A percentile compares a stretch with the other conserved stretches of the same genome.
Conservation (phyloP, 257 asterid genomes). For the Nicotiana tabacum region DNA sequence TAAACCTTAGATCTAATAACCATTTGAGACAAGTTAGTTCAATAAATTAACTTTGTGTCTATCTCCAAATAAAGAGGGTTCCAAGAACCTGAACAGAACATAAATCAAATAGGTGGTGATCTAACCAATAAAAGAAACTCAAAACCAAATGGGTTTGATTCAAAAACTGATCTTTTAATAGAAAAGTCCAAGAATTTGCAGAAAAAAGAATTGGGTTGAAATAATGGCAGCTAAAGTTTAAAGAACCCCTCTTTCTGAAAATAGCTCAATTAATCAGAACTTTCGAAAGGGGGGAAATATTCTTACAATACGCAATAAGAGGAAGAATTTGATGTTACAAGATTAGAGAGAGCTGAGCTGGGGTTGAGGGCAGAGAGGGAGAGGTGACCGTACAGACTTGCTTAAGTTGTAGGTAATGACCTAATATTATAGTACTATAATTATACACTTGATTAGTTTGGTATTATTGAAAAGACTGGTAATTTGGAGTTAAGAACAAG, state of each 20-base stretch:
- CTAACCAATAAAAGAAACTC: conserved; percentile 10
- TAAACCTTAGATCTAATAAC: conserved; percentile 1
- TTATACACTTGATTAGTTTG: conserved; percentile 2
- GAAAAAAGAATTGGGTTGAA: not conserved
- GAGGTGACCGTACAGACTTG: conserved; percentile 8
- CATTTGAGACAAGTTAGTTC: not conserved
- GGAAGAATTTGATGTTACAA: not conserved
- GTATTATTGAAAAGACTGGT: not conserved
- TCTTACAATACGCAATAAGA: not conserved
- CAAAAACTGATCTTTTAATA: not conserved
- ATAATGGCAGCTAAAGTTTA: not conserved
- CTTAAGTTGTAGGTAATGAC: conserved; percentile 12
- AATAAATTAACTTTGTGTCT: not conserved
- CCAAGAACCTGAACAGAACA: not conserved
- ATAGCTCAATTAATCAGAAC: not conserved
- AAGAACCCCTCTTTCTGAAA: not conserved
- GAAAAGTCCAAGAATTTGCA: not conserved
- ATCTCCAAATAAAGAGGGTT: not conserved
- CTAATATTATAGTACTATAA: not conserved
- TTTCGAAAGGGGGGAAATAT: not conserved
- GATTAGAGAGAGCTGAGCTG: not conserved
- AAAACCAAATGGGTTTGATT: not conserved
- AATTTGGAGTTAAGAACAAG: conserved; percentile 8
- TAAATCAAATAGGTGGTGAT: not conserved
- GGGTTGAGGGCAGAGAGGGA: not conserved